Evolutionary conservation across 208 protist genomes (phyloP), one percentile per base, ranked within the genome.

Genomic region (Leishmania major): DNA sequence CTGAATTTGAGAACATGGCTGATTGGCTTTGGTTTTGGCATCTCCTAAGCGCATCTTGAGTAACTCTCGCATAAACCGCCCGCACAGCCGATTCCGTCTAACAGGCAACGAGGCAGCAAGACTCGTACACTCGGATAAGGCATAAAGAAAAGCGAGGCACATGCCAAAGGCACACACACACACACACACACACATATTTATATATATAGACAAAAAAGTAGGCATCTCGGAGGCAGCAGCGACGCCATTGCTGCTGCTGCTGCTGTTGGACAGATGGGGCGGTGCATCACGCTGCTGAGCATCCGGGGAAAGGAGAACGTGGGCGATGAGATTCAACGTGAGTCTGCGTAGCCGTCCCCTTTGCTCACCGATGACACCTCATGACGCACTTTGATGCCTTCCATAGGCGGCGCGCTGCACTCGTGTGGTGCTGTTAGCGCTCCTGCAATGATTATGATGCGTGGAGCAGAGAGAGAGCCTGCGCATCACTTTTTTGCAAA

Each of bases 41-140:
- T 59, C 11, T 77, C 11, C 35, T 77, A 77, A 77, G 19, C 45
- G 11, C 73, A 25, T 35, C 31, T 77, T 62, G 11, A 35, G n/a
- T 40, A 62, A 62, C 45, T 77, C 45, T 62, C 73, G 73, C n/a
- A 43, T 43, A 77, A 74, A 51, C 40, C 13, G 7, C 45, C 45
- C 45, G 25, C 70, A 74, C 2, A 31, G 70, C 4, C 11, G 40
- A 55, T 28, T 74, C 8, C 28, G 22, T 74, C 13, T 74, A 74
- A 74, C 13, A 53, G 70, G 3, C 51, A 31, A 28, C 51, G 51
- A 40, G 47, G 73, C 43, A 13, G 73, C 47, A 62, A 2, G 6
- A 28, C 31, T 59, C 51, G 47, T 51, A 57, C 35, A 77, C 47
- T 77, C 73, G n/a, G 31, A 77, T 62, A 77, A 77, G 73, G n/a